Percentiles rank a stretch among this genome's conserved stretches.
phyloP scores from a whole-genome alignment of 2,329 filamentous ascomycete genomes.

The Spiromastix sp. region DNA sequence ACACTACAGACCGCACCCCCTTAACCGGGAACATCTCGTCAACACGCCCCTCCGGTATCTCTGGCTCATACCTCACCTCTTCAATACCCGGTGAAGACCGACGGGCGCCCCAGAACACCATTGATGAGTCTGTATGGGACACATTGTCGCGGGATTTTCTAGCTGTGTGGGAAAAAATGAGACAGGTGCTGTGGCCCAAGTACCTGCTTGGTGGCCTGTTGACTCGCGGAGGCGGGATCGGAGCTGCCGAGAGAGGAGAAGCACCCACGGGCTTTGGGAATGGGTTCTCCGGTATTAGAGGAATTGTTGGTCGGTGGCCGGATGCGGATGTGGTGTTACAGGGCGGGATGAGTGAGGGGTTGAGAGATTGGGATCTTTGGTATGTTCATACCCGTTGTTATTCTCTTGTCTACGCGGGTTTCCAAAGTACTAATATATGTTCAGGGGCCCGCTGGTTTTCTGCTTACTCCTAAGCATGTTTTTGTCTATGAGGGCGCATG shows the following conservation, averaged over 20 bases:
- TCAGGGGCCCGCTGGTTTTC: slow-evolving; percentile 82
- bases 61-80: slow-evolving; percentile 77
- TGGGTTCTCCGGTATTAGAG: slow-evolving; percentile 39
- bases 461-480: slow-evolving; percentile 81
- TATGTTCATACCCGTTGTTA: slow-evolving; percentile 23
- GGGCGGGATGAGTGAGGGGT: slow-evolving; percentile 71
- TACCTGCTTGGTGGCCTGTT: slow-evolving; percentile 70
- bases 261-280: slow-evolving; percentile 28
- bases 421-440: no score
- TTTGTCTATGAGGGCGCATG: slow-evolving; percentile 68
- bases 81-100: slow-evolving; percentile 89
- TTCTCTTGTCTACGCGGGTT: neutral
- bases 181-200: slow-evolving; percentile 90
- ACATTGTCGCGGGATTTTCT: slow-evolving; percentile 86
- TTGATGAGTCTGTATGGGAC: slow-evolving; percentile 95
- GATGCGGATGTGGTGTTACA: slow-evolving; percentile 57
- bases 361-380: slow-evolving; percentile 96
- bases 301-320: slow-evolving; percentile 53
- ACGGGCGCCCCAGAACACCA: slow-evolving; percentile 78
- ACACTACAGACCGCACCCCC: neutral
- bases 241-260: slow-evolving; percentile 48
- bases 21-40: neutral
- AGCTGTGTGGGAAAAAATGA: slow-evolving; percentile 96
- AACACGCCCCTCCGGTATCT: slow-evolving; percentile 31
- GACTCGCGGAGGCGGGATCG: slow-evolving; percentile 44